Base-by-base conservation (phyloP, 2,329 filamentous ascomycete genomes). In the Botrytis cinerea region DNA sequence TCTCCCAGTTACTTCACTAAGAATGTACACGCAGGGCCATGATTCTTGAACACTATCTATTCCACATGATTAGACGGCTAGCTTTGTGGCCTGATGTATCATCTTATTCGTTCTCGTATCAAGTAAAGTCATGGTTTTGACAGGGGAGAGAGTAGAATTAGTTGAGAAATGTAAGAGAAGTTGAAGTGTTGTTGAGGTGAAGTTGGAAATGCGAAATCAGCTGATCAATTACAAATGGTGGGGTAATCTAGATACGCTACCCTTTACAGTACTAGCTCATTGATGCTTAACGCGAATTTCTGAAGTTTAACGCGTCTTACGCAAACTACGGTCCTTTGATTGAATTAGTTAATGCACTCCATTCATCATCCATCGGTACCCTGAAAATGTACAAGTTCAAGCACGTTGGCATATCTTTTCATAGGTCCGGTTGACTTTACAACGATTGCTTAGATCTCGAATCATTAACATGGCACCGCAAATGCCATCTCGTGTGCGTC, bases 401-500 rank as follows among this genome's bases (percentile, higher is more conserved):
- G 25, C 28, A n/a, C n/a, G 14, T 20, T n/a, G 12, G 25, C 25
- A 20, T 14, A 16, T 25, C 12, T 8, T 57, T 32, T 67, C 10
- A 25, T 38, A 20, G 22, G 14, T n/a, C 25, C 38, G 32, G 48
- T 46, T 54, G 28, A 61, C 2, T 54, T 71, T 2, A n/a, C n/a
- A n/a, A 71, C 25, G 57, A 25, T 16, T 25, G 1, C 28, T 16
- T 35, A 12, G 22, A 40, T 28, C 46, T 46, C 18, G 18, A 25
- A 22, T 28, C 35, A 45, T 66, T 28, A 62, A 46, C 7, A 76
- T 75, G 75, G 48, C 74, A 61, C 69, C 74, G 43, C 57, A 61
- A 70, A 62, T 51, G 14, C 57, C 70, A 38, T 70, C 74, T 60
- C 48, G 72, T 60, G 64, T 73, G 14, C 75, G 77, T 35, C 74